Evolutionary conservation across 768 basidiomycete genomes (phyloP), one percentile per base, ranked within the genome.

Genomic region (Chalciporus pseudorubinellus): DNA sequence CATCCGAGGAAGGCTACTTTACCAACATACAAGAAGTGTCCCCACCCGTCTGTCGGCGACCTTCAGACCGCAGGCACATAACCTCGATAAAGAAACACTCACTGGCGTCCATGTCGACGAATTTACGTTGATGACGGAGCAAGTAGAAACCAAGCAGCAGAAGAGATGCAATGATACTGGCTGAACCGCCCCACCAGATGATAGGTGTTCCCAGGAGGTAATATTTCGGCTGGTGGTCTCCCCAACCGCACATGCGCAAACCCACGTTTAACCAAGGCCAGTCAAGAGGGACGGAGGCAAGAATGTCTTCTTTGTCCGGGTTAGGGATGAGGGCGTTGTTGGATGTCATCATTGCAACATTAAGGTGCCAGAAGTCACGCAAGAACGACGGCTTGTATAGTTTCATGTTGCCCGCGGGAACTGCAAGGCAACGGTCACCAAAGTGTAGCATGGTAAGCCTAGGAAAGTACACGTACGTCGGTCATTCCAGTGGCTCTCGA

Each of bases 331-430:
- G 85, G 0, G 97, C 95, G 65, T 99, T 99, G 75, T 99, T 99
- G 5, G 97, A 98, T 0, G 95, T 97, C 92, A 95, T 94, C 97
- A 99, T 99, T 8, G 95, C 97, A 21, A 99, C 92, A 64, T 99
- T 99, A 50, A 99, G 82, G 67, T 99, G 95, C 86, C 92, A 95
- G 71, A 99, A 99, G 72, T 99, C 95, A 46, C 89, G 85, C 41
- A 95, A 72, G 80, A 99, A 99, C 0, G 95, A 88, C 2, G 95
- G 95, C 34, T 74, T 78, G 73, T 95, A 97, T 51, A 85, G 81
- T 63, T 90, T 94, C 53, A 80, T 78, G 36, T 95, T 77, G 2
- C 90, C 95, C 4, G 82, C 61, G 11, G 94, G 92, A 10, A 99
- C 92, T 97, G 62, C 26, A 33, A 22, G 19, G 22, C 14, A 3